A percentile compares a stretch with the other conserved stretches of the same genome.
Evolutionary conservation across 2,329 filamentous ascomycete species (phyloP).

Genomic region (Geosmithia flava): DNA sequence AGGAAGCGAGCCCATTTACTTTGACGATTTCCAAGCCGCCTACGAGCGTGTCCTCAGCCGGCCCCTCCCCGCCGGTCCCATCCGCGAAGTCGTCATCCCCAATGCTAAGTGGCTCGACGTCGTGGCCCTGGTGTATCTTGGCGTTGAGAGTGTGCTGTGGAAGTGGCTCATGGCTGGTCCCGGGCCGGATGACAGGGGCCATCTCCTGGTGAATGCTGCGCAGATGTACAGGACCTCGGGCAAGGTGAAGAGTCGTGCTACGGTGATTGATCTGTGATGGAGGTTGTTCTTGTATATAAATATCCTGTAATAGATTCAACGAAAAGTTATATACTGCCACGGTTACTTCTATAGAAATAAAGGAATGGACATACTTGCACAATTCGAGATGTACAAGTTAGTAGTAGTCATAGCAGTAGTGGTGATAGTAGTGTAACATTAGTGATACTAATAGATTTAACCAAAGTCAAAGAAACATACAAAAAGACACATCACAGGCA

Average conservation of each 20-base stretch:
- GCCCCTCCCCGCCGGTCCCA: constrained; percentile 20
- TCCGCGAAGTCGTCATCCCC: constrained; percentile 32
- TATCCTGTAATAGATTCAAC: neutral
- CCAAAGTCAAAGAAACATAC: too few species aligned
- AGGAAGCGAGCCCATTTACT: constrained; percentile 58
- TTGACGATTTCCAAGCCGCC: constrained; percentile 58
- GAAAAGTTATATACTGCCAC: too few species aligned
- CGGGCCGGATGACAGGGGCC: constrained; percentile 30
- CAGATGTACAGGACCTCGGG: constrained; percentile 43
- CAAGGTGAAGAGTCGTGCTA: constrained; percentile 26
- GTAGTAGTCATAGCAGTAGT: too few species aligned
- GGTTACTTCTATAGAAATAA: too few species aligned
- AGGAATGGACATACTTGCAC: too few species aligned
- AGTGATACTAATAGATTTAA: too few species aligned
- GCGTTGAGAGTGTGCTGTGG: constrained; percentile 35
- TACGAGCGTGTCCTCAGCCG: constrained; percentile 54
- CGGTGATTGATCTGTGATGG: constrained; percentile 16
- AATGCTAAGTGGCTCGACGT: constrained; percentile 32
- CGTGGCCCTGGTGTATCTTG: constrained; percentile 29
- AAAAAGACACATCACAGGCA: too few species aligned
- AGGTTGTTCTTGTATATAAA: neutral
- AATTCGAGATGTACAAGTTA: too few species aligned
- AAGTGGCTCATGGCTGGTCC: constrained; percentile 44
- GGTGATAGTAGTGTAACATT: too few species aligned
- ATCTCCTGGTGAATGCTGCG: constrained; percentile 44